Evolutionary conservation across 306 rosid species (phyloP).

Genomic region (Fragaria nilgerrensis): DNA sequence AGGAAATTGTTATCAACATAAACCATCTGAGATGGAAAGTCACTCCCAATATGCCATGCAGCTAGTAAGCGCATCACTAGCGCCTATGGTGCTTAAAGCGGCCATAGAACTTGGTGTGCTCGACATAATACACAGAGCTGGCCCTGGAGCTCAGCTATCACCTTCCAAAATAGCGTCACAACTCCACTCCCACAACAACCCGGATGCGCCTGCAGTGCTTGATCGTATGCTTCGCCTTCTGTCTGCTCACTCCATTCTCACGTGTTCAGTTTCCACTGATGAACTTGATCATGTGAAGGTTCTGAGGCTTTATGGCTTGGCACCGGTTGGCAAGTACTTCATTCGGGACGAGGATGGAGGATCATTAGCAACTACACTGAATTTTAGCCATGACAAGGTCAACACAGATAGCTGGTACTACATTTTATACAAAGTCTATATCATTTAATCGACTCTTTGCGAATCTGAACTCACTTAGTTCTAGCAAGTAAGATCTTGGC

Average conservation of each 20-base stretch:
- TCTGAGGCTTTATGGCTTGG: slow-evolving; percentile 21
- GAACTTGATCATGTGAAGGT: slow-evolving; percentile 5
- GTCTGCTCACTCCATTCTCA: slow-evolving; percentile 15
- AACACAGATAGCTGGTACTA: slow-evolving; percentile 14
- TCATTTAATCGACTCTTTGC: background rate
- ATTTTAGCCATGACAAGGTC: slow-evolving; percentile 14
- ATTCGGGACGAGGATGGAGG: slow-evolving; percentile 11
- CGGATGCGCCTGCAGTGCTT: slow-evolving; percentile 9
- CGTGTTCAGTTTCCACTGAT: slow-evolving; percentile 14
- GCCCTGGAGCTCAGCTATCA: slow-evolving; percentile 18
- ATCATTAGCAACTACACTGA: slow-evolving; percentile 8
- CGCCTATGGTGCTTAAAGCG: slow-evolving; percentile 27
- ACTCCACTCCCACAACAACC: slow-evolving; percentile 12
- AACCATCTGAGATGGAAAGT: background rate
- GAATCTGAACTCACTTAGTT: background rate
- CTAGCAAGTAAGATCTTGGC: background rate
- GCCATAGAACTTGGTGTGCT: slow-evolving; percentile 29
- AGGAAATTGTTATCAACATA: background rate
- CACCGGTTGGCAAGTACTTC: slow-evolving; percentile 20
- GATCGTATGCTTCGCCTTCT: slow-evolving; percentile 26
- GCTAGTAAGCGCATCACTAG: slow-evolving; percentile 17
- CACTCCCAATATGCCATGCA: slow-evolving; percentile 23
- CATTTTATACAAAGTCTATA: background rate
- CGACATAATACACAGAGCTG: slow-evolving; percentile 24
- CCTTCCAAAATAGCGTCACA: slow-evolving; percentile 28